Percentiles rank a stretch among this genome's conserved stretches.
Evolutionary conservation across 176 grass and related monocot genomes (phyloP).

Genomic region (Oryza officinalis): DNA sequence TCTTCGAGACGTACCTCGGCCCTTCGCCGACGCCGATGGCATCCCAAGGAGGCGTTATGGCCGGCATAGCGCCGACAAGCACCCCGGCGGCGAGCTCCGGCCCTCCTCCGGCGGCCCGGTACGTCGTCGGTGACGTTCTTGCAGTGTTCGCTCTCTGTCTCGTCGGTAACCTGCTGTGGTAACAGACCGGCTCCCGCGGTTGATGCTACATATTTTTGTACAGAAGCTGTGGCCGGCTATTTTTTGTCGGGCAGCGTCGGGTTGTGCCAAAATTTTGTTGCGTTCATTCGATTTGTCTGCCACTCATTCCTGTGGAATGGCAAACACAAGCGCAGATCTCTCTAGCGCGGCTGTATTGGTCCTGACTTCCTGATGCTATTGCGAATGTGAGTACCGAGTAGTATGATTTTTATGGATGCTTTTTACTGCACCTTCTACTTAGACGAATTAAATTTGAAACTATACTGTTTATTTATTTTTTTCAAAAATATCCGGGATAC

Average conservation of each 20-base stretch:
- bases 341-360: neutral
- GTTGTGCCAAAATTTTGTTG: neutral
- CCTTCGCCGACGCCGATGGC: conserved; percentile 52
- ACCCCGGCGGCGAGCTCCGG: conserved; percentile 22
- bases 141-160: neutral
- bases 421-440: too few relatives aligned
- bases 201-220: conserved; percentile 16
- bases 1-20: conserved; percentile 65
- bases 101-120: neutral
- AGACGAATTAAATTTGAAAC: too few relatives aligned
- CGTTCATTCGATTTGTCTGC: neutral
- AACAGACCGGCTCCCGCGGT: neutral
- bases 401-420: neutral
- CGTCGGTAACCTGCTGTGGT: neutral
- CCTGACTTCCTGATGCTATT: neutral
- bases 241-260: neutral
- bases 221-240: neutral
- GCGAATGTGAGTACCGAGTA: neutral
- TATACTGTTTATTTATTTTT: too few relatives aligned
- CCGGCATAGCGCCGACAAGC: conserved; percentile 24
- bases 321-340: neutral
- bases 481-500: too few relatives aligned
- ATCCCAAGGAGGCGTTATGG: conserved; percentile 36
- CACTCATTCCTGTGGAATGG: neutral
- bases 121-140: neutral